Conservation (phyloP, 2,329 filamentous ascomycete species). For the Paecilomyces sp. region DNA sequence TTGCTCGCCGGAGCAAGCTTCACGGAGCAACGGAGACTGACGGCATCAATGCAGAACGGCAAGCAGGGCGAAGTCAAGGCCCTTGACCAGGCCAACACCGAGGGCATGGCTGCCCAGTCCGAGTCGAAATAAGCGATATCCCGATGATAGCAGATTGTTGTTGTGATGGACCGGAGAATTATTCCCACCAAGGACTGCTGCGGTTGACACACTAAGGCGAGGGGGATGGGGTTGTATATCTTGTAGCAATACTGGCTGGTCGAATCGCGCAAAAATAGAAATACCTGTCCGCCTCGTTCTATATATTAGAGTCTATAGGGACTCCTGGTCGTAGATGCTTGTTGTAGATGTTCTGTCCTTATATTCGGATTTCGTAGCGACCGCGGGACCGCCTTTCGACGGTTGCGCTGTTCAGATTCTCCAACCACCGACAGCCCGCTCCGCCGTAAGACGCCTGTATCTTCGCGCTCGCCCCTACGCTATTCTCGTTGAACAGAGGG, state of each 20-base stretch:
- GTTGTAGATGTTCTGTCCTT: background rate
- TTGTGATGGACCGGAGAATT: background rate
- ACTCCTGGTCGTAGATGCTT: background rate
- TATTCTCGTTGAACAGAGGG: background rate
- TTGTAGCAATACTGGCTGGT: conserved; percentile 30
- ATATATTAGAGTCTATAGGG: background rate
- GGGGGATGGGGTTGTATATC: conserved; percentile 9
- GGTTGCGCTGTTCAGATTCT: background rate
- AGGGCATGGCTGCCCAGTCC: conserved; percentile 37
- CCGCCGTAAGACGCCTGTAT: background rate
- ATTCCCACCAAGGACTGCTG: background rate
- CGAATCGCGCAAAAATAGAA: conserved; percentile 18
- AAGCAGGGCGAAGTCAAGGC: conserved; percentile 84
- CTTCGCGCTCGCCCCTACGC: background rate
- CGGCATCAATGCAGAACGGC: conserved; percentile 62
- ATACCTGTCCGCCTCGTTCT: background rate
- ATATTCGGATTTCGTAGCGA: background rate
- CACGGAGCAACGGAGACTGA: conserved; percentile 19
- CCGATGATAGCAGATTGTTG: background rate
- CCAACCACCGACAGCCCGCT: background rate
- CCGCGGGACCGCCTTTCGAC: background rate
- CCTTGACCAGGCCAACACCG: conserved; percentile 52
- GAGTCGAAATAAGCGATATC: conserved; percentile 33
- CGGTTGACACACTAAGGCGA: conserved; percentile 1
- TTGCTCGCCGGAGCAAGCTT: background rate